phyloP scores from a whole-genome alignment of 169 alveolate genomes.

The Pseudocohnilembus persalinus region DNA sequence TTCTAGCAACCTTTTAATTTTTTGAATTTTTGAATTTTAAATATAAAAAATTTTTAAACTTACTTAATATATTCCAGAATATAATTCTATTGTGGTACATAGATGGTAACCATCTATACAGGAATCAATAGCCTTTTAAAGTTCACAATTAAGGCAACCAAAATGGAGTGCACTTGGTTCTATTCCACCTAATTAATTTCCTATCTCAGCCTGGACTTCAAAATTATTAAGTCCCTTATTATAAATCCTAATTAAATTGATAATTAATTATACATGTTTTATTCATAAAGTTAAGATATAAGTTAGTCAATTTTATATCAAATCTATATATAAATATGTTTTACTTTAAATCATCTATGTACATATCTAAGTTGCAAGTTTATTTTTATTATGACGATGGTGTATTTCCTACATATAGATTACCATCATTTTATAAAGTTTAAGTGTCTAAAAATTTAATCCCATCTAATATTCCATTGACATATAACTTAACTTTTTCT shows the following conservation, averaged over 20 bases:
- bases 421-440: not conserved
- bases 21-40: not conserved
- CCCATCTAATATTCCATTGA: constrained; percentile 50
- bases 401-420: constrained; percentile 46
- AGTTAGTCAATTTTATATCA: no score
- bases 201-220: constrained; percentile 46
- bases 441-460: constrained; percentile 7
- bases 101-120: constrained; percentile 56
- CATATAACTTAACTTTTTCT: constrained; percentile 26
- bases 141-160: constrained; percentile 55
- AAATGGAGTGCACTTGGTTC: constrained; percentile 51
- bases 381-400: constrained; percentile 55
- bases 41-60: not conserved
- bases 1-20: constrained; percentile 23
- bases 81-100: constrained; percentile 62
- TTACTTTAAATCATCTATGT: constrained; percentile 40
- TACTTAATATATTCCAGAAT: constrained; percentile 43
- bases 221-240: constrained; percentile 3
- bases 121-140: constrained; percentile 41
- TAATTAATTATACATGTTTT: no score
- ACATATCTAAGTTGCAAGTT: constrained; percentile 4
- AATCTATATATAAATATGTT: no score
- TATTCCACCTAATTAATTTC: constrained; percentile 39
- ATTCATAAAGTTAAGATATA: no score
- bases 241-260: constrained; percentile 2